phyloP scores from a whole-genome alignment of 2,329 filamentous ascomycete species.

The Colletotrichum godetiae region DNA sequence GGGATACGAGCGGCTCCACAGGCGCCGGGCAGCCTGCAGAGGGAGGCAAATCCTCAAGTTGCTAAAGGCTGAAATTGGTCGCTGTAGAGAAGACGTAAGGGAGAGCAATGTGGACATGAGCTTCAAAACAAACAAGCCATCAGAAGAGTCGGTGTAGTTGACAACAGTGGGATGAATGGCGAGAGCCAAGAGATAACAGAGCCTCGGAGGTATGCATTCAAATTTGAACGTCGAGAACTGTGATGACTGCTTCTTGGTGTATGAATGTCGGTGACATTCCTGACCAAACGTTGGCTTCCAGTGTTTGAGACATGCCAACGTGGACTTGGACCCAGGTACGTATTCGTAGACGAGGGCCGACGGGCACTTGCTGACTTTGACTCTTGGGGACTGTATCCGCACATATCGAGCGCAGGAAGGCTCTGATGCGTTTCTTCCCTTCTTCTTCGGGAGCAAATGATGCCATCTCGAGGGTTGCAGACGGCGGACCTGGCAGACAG shows the following conservation, averaged over 20 bases:
- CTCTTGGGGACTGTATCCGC: not conserved
- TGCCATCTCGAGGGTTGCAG: not conserved
- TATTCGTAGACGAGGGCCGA: not conserved
- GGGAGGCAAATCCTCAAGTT: not conserved
- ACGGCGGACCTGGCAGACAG: constrained; percentile 4
- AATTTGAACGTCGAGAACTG: constrained; percentile 2
- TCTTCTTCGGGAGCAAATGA: constrained; percentile 1
- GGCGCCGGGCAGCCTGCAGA: constrained; percentile 1
- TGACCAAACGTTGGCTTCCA: not conserved
- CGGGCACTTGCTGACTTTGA: not conserved
- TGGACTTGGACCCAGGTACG: not conserved
- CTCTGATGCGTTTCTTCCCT: not conserved
- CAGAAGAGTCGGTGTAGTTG: not conserved
- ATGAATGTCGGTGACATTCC: constrained; percentile 21
- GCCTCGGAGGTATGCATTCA: constrained; percentile 17
- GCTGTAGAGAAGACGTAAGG: not conserved
- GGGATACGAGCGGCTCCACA: constrained; percentile 26
- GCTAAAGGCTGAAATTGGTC: not conserved
- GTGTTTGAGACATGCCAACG: not conserved
- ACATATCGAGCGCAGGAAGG: not conserved
- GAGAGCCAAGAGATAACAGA: not conserved
- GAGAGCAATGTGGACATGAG: not conserved
- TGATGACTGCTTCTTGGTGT: not conserved
- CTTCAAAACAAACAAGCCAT: constrained; percentile 4
- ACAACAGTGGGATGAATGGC: not conserved